Evolutionary conservation across 1,284 basidiomycete species (phyloP), one percentile per base, ranked within the genome.

Genomic region (Puccinia triticina): DNA sequence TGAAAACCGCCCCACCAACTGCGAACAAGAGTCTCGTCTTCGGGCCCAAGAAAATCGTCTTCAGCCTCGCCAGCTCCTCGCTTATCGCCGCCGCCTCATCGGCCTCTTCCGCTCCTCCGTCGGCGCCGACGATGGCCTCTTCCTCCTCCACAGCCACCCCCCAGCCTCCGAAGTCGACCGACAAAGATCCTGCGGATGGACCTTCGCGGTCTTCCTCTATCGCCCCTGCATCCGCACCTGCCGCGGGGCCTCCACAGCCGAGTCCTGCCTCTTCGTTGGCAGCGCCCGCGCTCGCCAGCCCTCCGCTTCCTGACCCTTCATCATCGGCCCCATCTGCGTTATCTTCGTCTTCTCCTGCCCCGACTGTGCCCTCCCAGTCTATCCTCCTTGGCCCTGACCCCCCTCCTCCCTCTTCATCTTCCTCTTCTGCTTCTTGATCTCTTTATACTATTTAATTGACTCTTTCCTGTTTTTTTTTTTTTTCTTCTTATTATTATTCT

Each of bases 41-140:
- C 46, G 69, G 37, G 0, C 5, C 69, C n/a, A 34, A 34, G 14
- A 72, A 72, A 53, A 72, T 72, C 46, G 69, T 72, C 69, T 50
- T 72, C 26, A 72, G 69, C 32, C 48, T 72, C 14, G 69, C 69
- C 12, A 72, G 69, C 37, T 72, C 69, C 3, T 29, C 29, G 11
- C 43, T 72, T 23, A 72, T 72, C 48, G 69, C 69, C 46, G 43
- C 69, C 46, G 46, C 37, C 64, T 37, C 64, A 2, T 21, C 64
- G 34, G 8, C 61, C 61, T 64, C 61, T 16, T 14, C 61, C 26
- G 18, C 37, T 26, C 61, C 61, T 64, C 61, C 34, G 5, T 32
- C 26, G 18, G 14, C 32, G 37, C 57, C 21, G n/a, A n/a, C n/a
- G n/a, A n/a, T n/a, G n/a, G 29, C 23, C 57, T 7, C 57, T 29